These are phyloP conservation scores for Styphnolobium japonicum DNA, from an alignment of 306 rosid species.

Conservation along the genomic window DNA sequence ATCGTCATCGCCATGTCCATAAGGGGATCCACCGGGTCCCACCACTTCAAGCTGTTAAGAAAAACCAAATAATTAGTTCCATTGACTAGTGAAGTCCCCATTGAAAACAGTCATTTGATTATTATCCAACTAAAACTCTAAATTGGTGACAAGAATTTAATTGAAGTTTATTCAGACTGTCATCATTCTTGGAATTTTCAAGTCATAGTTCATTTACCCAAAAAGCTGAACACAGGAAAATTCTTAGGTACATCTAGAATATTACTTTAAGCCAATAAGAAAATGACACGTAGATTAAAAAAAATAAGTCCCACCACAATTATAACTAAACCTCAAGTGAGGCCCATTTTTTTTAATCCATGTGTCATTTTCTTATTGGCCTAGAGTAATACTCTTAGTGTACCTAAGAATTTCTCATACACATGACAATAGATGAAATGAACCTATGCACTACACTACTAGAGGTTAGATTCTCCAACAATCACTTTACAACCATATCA, in stretches of 20 bases:
- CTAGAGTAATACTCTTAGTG: too few species aligned
- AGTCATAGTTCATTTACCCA: neutral
- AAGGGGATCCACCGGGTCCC: conserved; percentile 92
- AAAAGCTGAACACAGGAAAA: too few species aligned
- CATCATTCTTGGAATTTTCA: neutral
- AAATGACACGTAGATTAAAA: too few species aligned
- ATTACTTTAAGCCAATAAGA: too few species aligned
- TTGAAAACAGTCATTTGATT: neutral
- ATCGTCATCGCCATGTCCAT: conserved; percentile 60
- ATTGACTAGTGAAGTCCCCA: neutral
- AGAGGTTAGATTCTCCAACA: neutral
- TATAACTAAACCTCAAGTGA: too few species aligned
- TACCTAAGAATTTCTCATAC: too few species aligned
- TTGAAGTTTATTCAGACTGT: neutral
- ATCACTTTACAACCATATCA: neutral
- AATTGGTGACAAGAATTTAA: neutral
- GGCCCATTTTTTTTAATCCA: too few species aligned
- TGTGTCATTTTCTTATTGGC: too few species aligned
- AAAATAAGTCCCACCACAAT: too few species aligned
- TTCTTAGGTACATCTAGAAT: too few species aligned
- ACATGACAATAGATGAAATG: neutral
- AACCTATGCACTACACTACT: neutral
- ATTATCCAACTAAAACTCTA: neutral
- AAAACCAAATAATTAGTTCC: conserved; percentile 26
- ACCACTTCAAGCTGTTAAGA: conserved; percentile 84